These are phyloP conservation scores for Helicocarpus griseus DNA, from an alignment of 2,329 filamentous ascomycete genomes.

Conservation along the genomic window DNA sequence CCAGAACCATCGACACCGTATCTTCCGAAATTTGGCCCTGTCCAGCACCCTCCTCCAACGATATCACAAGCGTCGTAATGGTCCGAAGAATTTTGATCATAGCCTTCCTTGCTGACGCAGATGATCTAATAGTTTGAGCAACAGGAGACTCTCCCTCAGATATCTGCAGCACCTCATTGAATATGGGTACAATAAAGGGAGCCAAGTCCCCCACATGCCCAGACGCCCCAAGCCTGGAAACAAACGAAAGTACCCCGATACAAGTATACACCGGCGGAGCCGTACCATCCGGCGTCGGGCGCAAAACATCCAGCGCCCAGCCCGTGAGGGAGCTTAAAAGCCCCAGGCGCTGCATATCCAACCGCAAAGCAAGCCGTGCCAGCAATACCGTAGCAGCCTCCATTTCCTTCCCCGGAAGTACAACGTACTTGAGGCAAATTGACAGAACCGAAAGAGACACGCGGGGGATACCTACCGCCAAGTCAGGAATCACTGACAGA, in stretches of 20 bases:
- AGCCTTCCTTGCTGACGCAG: constrained; percentile 71
- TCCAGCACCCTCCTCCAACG: constrained; percentile 35
- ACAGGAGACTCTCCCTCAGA: constrained; percentile 42
- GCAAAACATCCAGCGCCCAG: constrained; percentile 59
- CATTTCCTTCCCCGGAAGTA: constrained; percentile 72
- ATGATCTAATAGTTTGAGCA: constrained; percentile 51
- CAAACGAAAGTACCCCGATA: constrained; percentile 69
- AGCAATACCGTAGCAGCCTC: constrained; percentile 78
- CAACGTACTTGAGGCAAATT: constrained; percentile 61
- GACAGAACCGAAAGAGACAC: constrained; percentile 62
- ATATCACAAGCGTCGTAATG: constrained; percentile 56
- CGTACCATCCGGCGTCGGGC: constrained; percentile 31
- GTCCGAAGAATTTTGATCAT: constrained; percentile 78
- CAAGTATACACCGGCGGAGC: constrained; percentile 57
- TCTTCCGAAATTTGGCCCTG: constrained; percentile 19
- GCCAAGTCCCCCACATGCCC: constrained; percentile 67
- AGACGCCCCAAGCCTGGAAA: constrained; percentile 64
- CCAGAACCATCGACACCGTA: constrained; percentile 48
- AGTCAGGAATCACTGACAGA: constrained; percentile 22
- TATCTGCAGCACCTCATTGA: constrained; percentile 53
- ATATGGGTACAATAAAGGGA: constrained; percentile 55
- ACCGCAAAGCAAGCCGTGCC: constrained; percentile 69
- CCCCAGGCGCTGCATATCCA: constrained; percentile 74
- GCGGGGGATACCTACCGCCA: constrained; percentile 55
- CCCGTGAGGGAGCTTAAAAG: constrained; percentile 58